Percentiles rank a stretch among this genome's conserved stretches.
Evolutionary conservation across 176 grass and related monocot species (phyloP).

Genomic region (Melocanna baccifera): DNA sequence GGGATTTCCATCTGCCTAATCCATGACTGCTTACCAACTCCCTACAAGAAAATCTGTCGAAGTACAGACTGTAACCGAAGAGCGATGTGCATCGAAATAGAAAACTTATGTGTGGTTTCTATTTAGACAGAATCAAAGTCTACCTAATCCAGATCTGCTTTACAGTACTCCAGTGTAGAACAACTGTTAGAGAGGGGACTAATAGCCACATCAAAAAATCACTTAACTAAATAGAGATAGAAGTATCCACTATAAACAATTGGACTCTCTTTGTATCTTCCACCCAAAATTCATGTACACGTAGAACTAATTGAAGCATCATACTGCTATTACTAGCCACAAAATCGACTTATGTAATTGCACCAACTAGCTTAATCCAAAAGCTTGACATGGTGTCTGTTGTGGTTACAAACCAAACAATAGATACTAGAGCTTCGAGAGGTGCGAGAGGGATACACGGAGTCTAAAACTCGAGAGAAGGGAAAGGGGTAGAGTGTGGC

Average conservation of each 20-base stretch:
- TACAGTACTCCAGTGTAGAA: background rate
- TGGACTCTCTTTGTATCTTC: background rate
- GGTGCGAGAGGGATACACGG: too few relatives aligned
- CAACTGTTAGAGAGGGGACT: background rate
- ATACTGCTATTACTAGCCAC: background rate
- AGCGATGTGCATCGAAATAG: background rate
- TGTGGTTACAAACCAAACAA: too few relatives aligned
- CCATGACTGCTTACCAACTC: background rate
- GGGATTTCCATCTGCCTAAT: background rate
- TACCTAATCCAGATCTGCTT: background rate
- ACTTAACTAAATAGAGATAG: background rate
- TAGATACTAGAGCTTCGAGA: too few relatives aligned
- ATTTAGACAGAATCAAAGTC: background rate
- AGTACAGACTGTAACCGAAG: background rate
- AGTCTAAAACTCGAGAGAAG: too few relatives aligned
- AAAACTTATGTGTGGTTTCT: background rate
- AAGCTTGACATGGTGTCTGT: background rate
- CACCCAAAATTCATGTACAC: background rate
- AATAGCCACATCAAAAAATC: background rate
- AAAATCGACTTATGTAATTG: background rate
- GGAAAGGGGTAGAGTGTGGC: too few relatives aligned
- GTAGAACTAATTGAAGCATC: background rate
- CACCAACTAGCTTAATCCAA: slow-evolving; percentile 1
- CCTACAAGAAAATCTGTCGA: background rate
- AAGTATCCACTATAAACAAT: background rate